phyloP scores from a whole-genome alignment of 192 early-diverging fungal species.

The Glomus cerebriforme region DNA sequence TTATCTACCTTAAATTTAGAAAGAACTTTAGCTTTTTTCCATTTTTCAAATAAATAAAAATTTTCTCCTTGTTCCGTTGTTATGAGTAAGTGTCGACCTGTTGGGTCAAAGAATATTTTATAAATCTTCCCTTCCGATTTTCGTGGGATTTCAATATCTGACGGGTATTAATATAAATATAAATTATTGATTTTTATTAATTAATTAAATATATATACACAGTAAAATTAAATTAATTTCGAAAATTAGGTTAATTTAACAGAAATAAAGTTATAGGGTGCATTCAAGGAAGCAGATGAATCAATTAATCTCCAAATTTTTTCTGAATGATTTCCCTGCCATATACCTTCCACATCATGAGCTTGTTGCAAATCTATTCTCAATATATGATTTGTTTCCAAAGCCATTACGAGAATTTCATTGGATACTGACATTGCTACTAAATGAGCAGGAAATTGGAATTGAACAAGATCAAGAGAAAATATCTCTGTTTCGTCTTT shows the following conservation, averaged over 20 bases:
- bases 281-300: too few species aligned
- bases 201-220: too few species aligned
- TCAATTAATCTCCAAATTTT: too few species aligned
- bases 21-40: constrained; percentile 82
- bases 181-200: background rate
- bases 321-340: background rate
- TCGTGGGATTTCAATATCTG: constrained; percentile 74
- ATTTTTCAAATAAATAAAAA: constrained; percentile 85
- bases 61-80: constrained; percentile 89
- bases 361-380: constrained; percentile 90
- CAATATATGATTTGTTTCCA: constrained; percentile 73
- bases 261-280: too few species aligned
- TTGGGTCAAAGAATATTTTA: constrained; percentile 84
- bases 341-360: constrained; percentile 72
- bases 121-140: constrained; percentile 65
- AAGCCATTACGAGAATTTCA: constrained; percentile 74
- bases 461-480: constrained; percentile 86
- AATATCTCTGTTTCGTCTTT: constrained; percentile 67
- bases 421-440: constrained; percentile 78
- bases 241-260: too few species aligned
- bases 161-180: background rate
- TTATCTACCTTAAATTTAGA: constrained; percentile 70
- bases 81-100: constrained; percentile 85
- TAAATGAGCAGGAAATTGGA: constrained; percentile 77
- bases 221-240: too few species aligned